Evolutionary conservation across 2,329 filamentous ascomycete species (phyloP).

Genomic region (Neonectria faginata): DNA sequence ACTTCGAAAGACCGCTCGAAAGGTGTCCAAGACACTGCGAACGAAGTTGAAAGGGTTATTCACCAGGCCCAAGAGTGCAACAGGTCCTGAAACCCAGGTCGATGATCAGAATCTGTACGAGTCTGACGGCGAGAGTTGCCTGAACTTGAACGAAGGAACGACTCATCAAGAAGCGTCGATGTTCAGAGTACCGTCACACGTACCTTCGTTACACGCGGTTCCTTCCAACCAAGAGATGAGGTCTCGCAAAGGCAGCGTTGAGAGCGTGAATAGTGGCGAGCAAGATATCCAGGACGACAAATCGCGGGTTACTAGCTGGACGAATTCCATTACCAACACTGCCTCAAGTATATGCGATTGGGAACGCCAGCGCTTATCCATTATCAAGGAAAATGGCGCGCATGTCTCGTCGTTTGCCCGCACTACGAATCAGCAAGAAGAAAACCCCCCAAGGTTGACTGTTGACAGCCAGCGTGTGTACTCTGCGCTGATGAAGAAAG

Average conservation of each 20-base stretch:
- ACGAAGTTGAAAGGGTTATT: constrained; percentile 66
- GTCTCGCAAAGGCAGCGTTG: constrained; percentile 67
- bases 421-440: constrained; percentile 19
- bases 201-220: constrained; percentile 63
- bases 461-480: constrained; percentile 71
- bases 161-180: constrained; percentile 58
- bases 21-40: constrained; percentile 71
- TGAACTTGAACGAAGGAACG: constrained; percentile 50
- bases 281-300: constrained; percentile 60
- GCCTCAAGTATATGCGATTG: constrained; percentile 62
- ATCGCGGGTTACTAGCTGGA: constrained; percentile 80
- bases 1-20: constrained; percentile 66
- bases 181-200: constrained; percentile 60
- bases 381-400: constrained; percentile 69
- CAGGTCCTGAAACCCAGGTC: constrained; percentile 23
- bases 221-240: constrained; percentile 59
- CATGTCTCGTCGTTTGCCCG: constrained; percentile 54
- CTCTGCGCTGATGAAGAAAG: constrained; percentile 70
- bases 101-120: constrained; percentile 29
- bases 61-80: constrained; percentile 41
- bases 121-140: constrained; percentile 47
- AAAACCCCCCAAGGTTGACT: constrained; percentile 40
- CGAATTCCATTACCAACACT: constrained; percentile 70
- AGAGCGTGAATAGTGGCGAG: constrained; percentile 58
- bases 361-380: constrained; percentile 69